Conservation (phyloP, 2,329 filamentous ascomycete genomes). For the Fusarium sp. region DNA sequence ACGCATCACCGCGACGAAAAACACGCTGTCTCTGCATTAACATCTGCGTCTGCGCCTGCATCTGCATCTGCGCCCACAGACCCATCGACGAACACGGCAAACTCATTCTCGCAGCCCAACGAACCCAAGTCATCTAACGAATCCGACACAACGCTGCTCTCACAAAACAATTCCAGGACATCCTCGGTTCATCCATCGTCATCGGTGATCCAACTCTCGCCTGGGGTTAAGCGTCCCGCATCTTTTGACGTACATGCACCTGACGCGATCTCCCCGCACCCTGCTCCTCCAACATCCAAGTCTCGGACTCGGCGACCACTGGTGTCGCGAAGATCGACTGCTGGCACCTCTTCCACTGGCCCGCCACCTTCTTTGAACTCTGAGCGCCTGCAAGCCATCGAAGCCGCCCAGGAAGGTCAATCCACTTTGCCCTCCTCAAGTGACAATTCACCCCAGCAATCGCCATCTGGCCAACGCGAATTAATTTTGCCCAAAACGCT, state of each 20-base stretch:
- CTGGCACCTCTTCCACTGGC: slow-evolving; percentile 45
- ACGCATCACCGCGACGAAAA: slow-evolving; percentile 42
- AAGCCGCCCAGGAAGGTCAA: slow-evolving; percentile 39
- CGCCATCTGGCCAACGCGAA: slow-evolving; percentile 56
- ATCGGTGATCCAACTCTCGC: slow-evolving; percentile 34
- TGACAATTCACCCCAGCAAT: slow-evolving; percentile 35
- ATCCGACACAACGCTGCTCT: slow-evolving; percentile 30
- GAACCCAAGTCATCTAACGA: slow-evolving; percentile 18
- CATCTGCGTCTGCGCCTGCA: slow-evolving; percentile 17
- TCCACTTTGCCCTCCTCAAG: slow-evolving; percentile 28
- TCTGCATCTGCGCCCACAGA: slow-evolving; percentile 26
- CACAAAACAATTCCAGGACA: slow-evolving; percentile 47
- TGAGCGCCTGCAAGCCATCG: slow-evolving; percentile 47
- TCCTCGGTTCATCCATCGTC: slow-evolving; percentile 47
- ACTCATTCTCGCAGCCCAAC: slow-evolving; percentile 10
- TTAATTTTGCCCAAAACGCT: slow-evolving; percentile 57
- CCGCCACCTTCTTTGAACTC: slow-evolving; percentile 46
- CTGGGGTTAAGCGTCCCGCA: slow-evolving; percentile 39
- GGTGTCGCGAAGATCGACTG: slow-evolving; percentile 50
- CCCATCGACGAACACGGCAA: slow-evolving; percentile 18
- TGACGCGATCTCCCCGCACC: slow-evolving; percentile 40
- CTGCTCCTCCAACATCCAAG: slow-evolving; percentile 42
- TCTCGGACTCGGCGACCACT: slow-evolving; percentile 52
- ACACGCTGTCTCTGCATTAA: slow-evolving; percentile 34
- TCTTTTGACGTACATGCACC: slow-evolving; percentile 40